These are phyloP conservation scores for Avena insularis DNA, from an alignment of 176 grass and related monocot species.

Conservation along the genomic window DNA sequence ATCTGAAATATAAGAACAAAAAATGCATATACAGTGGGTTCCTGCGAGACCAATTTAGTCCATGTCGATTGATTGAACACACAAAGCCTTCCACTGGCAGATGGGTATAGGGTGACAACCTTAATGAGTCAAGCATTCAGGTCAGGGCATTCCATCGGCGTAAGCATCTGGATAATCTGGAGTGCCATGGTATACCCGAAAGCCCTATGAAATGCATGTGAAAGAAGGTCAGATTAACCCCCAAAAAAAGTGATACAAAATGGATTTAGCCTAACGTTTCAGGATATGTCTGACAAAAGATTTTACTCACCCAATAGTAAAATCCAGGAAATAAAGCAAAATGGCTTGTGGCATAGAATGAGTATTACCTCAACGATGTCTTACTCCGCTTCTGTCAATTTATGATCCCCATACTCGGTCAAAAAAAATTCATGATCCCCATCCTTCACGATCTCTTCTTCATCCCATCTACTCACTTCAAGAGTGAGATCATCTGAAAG, in stretches of 20 bases:
- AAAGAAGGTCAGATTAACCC: not conserved
- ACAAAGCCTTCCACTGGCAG: not conserved
- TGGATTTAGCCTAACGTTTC: not conserved
- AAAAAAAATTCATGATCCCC: not conserved
- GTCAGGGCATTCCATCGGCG: not conserved
- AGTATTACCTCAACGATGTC: constrained; percentile 16
- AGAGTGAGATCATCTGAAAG: constrained; percentile 11
- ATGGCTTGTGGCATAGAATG: not conserved
- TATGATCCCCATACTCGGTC: not conserved
- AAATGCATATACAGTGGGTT: not conserved
- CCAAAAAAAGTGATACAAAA: not conserved
- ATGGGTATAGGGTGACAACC: not conserved
- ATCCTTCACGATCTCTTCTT: constrained; percentile 18
- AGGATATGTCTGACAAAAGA: not conserved
- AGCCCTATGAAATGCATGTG: not conserved
- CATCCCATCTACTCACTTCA: constrained; percentile 42
- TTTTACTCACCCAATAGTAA: not conserved
- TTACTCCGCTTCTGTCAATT: constrained; percentile 24
- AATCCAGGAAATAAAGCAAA: not conserved
- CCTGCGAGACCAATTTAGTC: not conserved
- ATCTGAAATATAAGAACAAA: not conserved
- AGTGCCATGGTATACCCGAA: not conserved
- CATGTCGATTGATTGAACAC: not conserved
- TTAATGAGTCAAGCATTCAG: not conserved
- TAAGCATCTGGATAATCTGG: not conserved